Conservation (phyloP, 257 asterid genomes). For the Solanum stenotomum region DNA sequence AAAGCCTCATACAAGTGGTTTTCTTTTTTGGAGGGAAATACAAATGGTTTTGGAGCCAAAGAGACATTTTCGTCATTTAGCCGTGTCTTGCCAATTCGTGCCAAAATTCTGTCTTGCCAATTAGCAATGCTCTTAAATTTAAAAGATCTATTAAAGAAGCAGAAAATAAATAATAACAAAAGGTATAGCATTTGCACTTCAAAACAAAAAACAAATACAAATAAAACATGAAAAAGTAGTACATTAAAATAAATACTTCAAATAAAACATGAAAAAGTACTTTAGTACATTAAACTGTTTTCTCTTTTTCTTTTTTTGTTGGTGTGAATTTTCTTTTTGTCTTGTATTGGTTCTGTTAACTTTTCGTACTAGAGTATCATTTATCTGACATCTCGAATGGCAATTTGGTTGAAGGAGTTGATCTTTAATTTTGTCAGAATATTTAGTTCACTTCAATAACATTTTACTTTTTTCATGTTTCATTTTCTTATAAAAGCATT, state of each 20-base stretch:
- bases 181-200: not conserved
- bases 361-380: not conserved
- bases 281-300: not conserved
- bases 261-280: not conserved
- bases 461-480: not conserved
- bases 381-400: not conserved
- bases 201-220: not conserved
- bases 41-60: no score
- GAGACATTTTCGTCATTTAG: no score
- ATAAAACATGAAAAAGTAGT: not conserved
- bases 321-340: not conserved
- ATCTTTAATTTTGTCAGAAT: not conserved
- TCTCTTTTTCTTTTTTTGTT: not conserved
- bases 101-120: no score
- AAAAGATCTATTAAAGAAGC: not conserved
- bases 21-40: no score
- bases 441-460: not conserved
- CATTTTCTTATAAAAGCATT: not conserved
- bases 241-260: not conserved
- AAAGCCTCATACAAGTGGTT: no score
- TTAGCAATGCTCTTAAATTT: not conserved
- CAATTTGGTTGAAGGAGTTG: not conserved
- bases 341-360: not conserved
- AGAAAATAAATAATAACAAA: not conserved
- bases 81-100: no score